Percentiles rank a stretch among this genome's conserved stretches.
These are phyloP conservation scores for Diaporthe helianthi DNA, from an alignment of 2,329 filamentous ascomycete species.

Conservation along the genomic window DNA sequence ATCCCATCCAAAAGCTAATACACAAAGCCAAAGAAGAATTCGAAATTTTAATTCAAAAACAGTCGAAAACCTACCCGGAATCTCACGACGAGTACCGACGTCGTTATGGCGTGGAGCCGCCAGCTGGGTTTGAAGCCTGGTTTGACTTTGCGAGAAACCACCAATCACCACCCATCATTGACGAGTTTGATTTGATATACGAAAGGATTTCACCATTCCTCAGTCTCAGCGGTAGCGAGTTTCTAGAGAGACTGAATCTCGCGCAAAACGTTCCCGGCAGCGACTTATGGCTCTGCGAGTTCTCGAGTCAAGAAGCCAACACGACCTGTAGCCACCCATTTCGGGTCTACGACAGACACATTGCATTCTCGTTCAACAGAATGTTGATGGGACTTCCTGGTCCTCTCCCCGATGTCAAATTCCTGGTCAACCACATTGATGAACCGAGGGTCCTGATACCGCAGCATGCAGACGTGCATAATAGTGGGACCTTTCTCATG, in stretches of 20 bases:
- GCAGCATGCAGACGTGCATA: background rate
- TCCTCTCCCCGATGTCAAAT: conserved; percentile 47
- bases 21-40: conserved; percentile 43
- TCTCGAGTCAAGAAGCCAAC: conserved; percentile 41
- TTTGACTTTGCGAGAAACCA: conserved; percentile 49
- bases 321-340: conserved; percentile 23
- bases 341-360: conserved; percentile 23
- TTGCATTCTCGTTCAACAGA: conserved; percentile 1
- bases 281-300: conserved; percentile 25
- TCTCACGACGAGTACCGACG: conserved; percentile 51
- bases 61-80: conserved; percentile 46
- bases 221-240: conserved; percentile 46
- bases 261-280: conserved; percentile 13
- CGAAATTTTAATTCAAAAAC: conserved; percentile 42
- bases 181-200: conserved; percentile 56
- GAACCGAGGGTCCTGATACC: conserved; percentile 51
- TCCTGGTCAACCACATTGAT: conserved; percentile 58
- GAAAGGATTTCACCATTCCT: conserved; percentile 50
- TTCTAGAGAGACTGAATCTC: conserved; percentile 41
- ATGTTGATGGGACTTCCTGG: conserved; percentile 40
- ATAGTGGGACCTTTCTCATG: background rate
- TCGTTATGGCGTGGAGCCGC: conserved; percentile 52
- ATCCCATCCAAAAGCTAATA: conserved; percentile 48
- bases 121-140: conserved; percentile 56
- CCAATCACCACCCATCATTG: conserved; percentile 53